phyloP scores from a whole-genome alignment of 1,139 yeast species.

The Geotrichum klebahnii region DNA sequence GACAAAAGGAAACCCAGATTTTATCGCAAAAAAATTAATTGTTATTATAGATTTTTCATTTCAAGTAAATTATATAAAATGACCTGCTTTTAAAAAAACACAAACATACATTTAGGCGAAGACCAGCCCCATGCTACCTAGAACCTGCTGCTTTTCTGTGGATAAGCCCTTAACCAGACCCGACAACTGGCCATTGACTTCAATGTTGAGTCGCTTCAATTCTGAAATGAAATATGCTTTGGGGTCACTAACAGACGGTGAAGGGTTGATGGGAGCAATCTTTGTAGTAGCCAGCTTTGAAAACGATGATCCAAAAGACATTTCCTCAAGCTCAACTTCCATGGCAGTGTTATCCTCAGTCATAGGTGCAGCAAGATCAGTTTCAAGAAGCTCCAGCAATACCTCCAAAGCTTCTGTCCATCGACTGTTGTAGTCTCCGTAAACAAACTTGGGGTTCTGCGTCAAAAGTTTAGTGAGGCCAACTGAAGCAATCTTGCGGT shows the following conservation, averaged over 20 bases:
- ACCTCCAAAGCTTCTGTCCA: slow-evolving; percentile 52
- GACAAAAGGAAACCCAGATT: too few species aligned
- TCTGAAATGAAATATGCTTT: slow-evolving; percentile 40
- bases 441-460: slow-evolving; percentile 39
- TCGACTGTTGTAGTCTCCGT: slow-evolving; percentile 45
- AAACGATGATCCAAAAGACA: slow-evolving; percentile 79
- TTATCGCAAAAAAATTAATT: background rate
- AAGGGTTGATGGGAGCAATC: slow-evolving; percentile 63
- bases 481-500: slow-evolving; percentile 68
- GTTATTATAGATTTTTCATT: background rate
- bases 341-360: slow-evolving; percentile 37
- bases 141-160: slow-evolving; percentile 3
- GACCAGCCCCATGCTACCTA: slow-evolving; percentile 7
- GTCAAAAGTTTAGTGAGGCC: slow-evolving; percentile 65
- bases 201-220: slow-evolving; percentile 36
- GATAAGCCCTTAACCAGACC: slow-evolving; percentile 2
- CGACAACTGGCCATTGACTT: slow-evolving; percentile 11
- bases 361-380: slow-evolving; percentile 36
- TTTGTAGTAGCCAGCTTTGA: slow-evolving; percentile 67
- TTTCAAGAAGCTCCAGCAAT: slow-evolving; percentile 45
- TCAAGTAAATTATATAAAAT: slow-evolving; percentile 23
- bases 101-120: slow-evolving; percentile 1
- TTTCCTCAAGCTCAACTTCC: slow-evolving; percentile 59
- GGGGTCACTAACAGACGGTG: slow-evolving; percentile 46
- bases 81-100: too few species aligned